A percentile compares a stretch with the other conserved stretches of the same genome.
Evolutionary conservation across 202 grass and related monocot genomes (phyloP).

Genomic region (Carex arenaria): DNA sequence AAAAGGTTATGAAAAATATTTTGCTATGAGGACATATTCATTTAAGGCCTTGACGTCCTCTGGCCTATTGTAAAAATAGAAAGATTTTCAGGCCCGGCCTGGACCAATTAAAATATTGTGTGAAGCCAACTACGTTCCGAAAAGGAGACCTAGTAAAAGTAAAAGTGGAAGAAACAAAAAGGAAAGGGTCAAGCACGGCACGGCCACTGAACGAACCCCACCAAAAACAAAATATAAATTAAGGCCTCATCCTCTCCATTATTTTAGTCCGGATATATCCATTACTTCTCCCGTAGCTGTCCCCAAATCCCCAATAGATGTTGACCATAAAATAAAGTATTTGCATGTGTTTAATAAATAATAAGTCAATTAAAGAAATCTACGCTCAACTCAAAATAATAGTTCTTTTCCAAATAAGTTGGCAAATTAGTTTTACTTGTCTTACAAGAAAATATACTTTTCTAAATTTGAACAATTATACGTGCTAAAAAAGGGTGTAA

Average conservation of each 20-base stretch:
- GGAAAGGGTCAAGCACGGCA: conserved; percentile 1
- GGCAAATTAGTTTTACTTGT: background rate
- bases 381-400: background rate
- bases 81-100: background rate
- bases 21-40: too few species aligned
- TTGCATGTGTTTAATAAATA: background rate
- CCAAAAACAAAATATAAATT: background rate
- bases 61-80: background rate
- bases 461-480: background rate
- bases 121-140: background rate
- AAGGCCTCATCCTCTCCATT: background rate
- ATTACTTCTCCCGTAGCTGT: background rate
- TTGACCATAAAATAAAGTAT: background rate
- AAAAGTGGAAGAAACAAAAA: background rate
- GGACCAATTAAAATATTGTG: background rate
- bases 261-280: background rate
- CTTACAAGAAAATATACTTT: background rate
- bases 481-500: background rate
- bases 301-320: background rate
- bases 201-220: background rate
- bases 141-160: background rate
- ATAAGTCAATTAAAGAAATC: background rate
- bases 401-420: background rate
- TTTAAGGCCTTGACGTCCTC: background rate
- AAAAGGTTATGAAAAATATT: too few species aligned